Evolutionary conservation across 306 rosid species (phyloP), one percentile per base, ranked within the genome.

Genomic region (Acacia confusa): DNA sequence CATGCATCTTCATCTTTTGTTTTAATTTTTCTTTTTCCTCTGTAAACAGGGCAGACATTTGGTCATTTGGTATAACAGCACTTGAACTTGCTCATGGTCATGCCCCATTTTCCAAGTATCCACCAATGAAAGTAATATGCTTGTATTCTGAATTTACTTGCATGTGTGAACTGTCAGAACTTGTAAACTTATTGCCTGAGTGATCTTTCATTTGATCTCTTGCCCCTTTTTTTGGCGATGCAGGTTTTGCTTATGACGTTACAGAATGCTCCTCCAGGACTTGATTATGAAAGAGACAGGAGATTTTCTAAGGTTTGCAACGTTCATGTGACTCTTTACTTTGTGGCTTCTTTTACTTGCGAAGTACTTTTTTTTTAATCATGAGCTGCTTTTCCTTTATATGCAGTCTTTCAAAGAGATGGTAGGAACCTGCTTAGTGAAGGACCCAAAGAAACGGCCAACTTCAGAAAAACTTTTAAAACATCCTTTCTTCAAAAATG

Each of bases 21-120:
- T 13, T 13, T 13, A 73, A 70, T 58, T 65, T 34, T 74, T 38
- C 78, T 64, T 65, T 40, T 71, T 27, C 76, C 70, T 83, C 68
- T 79, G 78, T 89, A 41, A 88, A 88, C 95, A 95, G 99, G 86
- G 99, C 97, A 74, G 99, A 95, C 85, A 91, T 92, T 68, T 95
- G 99, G 99, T 95, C 99, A 78, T 88, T 95, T 85, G 99, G 99
- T 81, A 95, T 95, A 90, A 95, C 99, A 63, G 99, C 99, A 65
- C 99, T 95, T 67, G 99, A 95, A 85, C 99, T 95, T 84, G 99
- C 99, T 74, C 99, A 95, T 83, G 99, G 99, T 36, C 99, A 95
- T 84, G 97, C 99, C 77, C 99, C 99, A 45, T 95, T 92, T 93
- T 95, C 99, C 70, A 95, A 92, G 87, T 91, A 95, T 86, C 99